A percentile compares a stretch with the other conserved stretches of the same genome.
Evolutionary conservation across 2,329 filamentous ascomycete genomes (phyloP).

Genomic region (Cercospora berteroae): DNA sequence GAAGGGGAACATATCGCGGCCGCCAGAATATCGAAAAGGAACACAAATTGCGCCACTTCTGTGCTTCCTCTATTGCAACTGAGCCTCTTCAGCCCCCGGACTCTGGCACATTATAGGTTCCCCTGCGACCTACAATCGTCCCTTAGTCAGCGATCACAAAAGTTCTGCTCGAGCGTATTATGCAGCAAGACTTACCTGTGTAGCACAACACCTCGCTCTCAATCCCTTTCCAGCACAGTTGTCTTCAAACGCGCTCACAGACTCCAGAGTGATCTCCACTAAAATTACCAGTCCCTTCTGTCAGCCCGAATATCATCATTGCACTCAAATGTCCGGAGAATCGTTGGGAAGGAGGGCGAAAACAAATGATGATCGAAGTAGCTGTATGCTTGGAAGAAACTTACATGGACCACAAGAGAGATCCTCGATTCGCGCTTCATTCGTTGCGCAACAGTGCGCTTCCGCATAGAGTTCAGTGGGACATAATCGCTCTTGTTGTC

Average conservation of each 20-base stretch:
- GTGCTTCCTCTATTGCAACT: neutral
- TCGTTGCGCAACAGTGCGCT: neutral
- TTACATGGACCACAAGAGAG: neutral
- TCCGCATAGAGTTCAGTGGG: neutral
- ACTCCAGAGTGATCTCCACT: neutral
- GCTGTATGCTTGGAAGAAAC: neutral
- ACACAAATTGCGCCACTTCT: neutral
- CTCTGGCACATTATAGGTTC: neutral
- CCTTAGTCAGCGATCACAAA: neutral
- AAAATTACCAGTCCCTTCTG: too few relatives aligned
- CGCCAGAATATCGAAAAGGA: too few relatives aligned
- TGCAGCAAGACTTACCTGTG: neutral
- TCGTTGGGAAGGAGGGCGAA: too few relatives aligned
- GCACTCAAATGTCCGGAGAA: too few relatives aligned
- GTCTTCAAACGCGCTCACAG: neutral
- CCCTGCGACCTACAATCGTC: neutral
- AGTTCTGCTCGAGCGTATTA: neutral
- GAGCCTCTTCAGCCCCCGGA: neutral
- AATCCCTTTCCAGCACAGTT: neutral
- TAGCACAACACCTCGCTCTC: neutral
- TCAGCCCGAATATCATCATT: too few relatives aligned
- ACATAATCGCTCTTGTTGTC: neutral
- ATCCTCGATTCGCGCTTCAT: neutral
- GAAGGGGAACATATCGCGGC: too few relatives aligned
- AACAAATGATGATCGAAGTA: too few relatives aligned